These are phyloP conservation scores for Lachnellula hyalina DNA, from an alignment of 2,329 filamentous ascomycete genomes.

Conservation along the genomic window DNA sequence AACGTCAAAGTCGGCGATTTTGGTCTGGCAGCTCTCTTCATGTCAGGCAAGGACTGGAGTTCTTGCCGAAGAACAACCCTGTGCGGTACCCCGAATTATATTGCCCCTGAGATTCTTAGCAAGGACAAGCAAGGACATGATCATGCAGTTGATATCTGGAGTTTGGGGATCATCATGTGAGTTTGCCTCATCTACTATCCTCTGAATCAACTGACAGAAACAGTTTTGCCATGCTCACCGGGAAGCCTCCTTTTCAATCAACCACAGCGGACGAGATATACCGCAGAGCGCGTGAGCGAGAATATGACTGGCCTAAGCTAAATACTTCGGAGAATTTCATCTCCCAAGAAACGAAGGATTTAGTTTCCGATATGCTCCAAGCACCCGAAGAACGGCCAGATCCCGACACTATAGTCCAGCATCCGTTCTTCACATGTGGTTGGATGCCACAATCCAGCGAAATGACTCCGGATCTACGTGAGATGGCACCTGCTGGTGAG, in stretches of 20 bases:
- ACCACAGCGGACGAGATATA: conserved; percentile 84
- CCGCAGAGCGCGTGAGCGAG: conserved; percentile 60
- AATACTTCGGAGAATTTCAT: conserved; percentile 64
- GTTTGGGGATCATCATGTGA: conserved; percentile 91
- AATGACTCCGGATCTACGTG: conserved; percentile 53
- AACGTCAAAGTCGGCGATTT: conserved; percentile 98
- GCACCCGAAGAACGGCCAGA: conserved; percentile 70
- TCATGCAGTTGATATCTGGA: conserved; percentile 98
- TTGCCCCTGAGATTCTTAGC: conserved; percentile 92
- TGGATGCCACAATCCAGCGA: conserved; percentile 62
- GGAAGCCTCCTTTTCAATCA: conserved; percentile 94
- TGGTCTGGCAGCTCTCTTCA: conserved; percentile 83
- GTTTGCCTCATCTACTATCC: not conserved
- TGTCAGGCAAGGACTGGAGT: conserved; percentile 86
- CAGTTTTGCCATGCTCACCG: conserved; percentile 93
- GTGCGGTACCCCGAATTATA: conserved; percentile 97
- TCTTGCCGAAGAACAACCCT: conserved; percentile 80
- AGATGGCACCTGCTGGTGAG: conserved; percentile 50
- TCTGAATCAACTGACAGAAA: conserved; percentile 21
- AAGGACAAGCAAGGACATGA: conserved; percentile 93
- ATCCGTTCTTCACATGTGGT: conserved; percentile 72
- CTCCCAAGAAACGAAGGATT: conserved; percentile 68
- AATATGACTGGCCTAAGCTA: conserved; percentile 73
- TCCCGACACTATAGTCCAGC: conserved; percentile 72
- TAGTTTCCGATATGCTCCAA: conserved; percentile 71